Evolutionary conservation across 1,284 basidiomycete species (phyloP), one percentile per base, ranked within the genome.

Genomic region (Microbotryum intermedium): DNA sequence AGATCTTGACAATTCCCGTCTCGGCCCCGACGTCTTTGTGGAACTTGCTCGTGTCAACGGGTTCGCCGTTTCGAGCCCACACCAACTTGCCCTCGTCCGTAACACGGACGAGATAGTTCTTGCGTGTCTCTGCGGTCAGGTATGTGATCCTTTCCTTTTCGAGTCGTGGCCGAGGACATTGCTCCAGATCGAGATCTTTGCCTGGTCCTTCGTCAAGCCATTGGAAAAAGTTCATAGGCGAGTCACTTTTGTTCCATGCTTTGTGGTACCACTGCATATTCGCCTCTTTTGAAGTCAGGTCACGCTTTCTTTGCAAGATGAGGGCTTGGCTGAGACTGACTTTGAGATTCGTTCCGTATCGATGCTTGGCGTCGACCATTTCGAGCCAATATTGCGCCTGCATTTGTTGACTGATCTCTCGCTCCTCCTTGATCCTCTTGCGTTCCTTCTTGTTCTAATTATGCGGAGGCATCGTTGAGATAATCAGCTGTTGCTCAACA

Each of bases 131-230:
- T 3, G 80, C 78, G 5, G 81, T 84, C 3, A 86, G 77, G 72
- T 85, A 87, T n/a, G 65, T 71, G 51, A 79, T 77, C 16, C 73
- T 67, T 76, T 88, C 86, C 68, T 78, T 81, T 63, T 88, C 86
- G 28, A 89, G 77, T 57, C 81, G 80, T 50, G 84, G 80, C 25
- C 87, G 76, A 0, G 85, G 78, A 67, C 86, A 85, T 67, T 85
- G 82, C 25, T 79, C 78, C 23, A 88, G 73, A 9, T 82, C 82
- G 9, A 88, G 69, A 25, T 81, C 72, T 69, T 84, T 85, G 3
- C 86, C 87, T 1, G 74, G 80, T 0, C 87, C 87, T 53, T 79
- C 72, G 68, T 89, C 86, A 8, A 89, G 79, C 86, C 85, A 87
- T 60, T 59, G 76, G 74, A 87, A 88, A 71, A 88, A 87, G 72